These are phyloP conservation scores for Diaporthe amygdali DNA, from an alignment of 2,329 filamentous ascomycete species.

Conservation along the genomic window DNA sequence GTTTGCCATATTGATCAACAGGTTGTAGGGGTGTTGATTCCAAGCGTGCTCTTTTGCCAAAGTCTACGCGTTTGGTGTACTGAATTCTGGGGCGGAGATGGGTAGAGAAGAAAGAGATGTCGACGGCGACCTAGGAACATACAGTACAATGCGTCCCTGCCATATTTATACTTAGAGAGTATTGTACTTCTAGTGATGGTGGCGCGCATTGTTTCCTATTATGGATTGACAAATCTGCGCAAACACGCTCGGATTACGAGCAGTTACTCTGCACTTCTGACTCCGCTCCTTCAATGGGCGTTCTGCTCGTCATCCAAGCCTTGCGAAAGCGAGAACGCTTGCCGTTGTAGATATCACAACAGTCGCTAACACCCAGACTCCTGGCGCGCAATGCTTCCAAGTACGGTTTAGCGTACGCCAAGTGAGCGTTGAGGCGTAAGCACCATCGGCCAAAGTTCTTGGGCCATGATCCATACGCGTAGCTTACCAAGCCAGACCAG, in stretches of 20 bases:
- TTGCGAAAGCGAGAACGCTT: not conserved
- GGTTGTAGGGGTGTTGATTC: not conserved
- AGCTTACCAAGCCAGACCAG: not conserved
- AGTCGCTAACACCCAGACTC: not conserved
- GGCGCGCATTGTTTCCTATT: not conserved
- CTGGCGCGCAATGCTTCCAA: conserved; percentile 6
- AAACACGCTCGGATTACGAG: not conserved
- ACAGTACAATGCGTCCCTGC: not conserved
- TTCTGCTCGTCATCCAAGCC: not conserved
- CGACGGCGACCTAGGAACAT: not conserved
- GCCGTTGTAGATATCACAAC: not conserved
- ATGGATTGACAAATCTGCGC: not conserved
- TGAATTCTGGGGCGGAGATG: not conserved
- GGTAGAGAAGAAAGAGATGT: not conserved
- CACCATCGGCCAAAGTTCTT: not conserved
- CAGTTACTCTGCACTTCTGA: not conserved
- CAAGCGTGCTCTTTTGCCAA: too few relatives aligned
- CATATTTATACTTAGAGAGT: not conserved
- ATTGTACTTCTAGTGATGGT: not conserved
- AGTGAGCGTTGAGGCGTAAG: not conserved
- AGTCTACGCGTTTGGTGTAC: not conserved
- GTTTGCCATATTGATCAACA: not conserved
- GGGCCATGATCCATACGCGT: not conserved
- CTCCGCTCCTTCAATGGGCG: not conserved
- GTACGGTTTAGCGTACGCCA: not conserved